Evolutionary conservation across 2,329 filamentous ascomycete species (phyloP), one percentile per base, ranked within the genome.

Genomic region (Scytalidium sp.): DNA sequence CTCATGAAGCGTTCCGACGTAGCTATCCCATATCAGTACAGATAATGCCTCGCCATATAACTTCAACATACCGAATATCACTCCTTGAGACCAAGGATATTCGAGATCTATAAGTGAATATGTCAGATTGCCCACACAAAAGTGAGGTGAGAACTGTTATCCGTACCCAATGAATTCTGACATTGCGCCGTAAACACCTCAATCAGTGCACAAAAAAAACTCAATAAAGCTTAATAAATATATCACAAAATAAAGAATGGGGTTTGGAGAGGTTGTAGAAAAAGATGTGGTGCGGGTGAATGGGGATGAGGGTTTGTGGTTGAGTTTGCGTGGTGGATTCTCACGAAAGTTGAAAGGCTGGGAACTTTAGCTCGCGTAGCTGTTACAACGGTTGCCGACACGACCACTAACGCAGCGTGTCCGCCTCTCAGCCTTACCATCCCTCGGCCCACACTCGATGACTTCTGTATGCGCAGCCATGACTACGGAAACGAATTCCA

Each of bases 61-160:
- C n/a, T 48, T 19, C 32, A 51, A 73, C 84, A 66, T 80, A 96
- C 89, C 92, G 89, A 74, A 97, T 96, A 75, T 96, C 91, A 72
- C 90, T 96, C 78, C 93, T 95, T 54, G 92, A 97, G 73, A 97
- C 94, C 75, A 97, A 84, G 56, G 91, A 96, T 78, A 97, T 97
- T 70, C 88, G 87, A 73, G 92, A 89, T 74, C 90, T 92, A 71
- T 62, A 57, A 51, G 41, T 39, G 45, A 13, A 43, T 19, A 47
- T 41, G 56, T 63, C 50, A 65, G 60, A 48, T 56, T 50, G 36
- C 23, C 49, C 56, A 41, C 23, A 19, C 17, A 29, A 47, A 56
- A 36, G 32, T 39, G 19, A 48, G 43, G 17, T 41, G 45, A 50
- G 51, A 61, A 54, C 53, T 48, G 55, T 49, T 41, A 52, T 53